Evolutionary conservation across 2,329 filamentous ascomycete species (phyloP), one percentile per base, ranked within the genome.

Genomic region (Chalara sp.): DNA sequence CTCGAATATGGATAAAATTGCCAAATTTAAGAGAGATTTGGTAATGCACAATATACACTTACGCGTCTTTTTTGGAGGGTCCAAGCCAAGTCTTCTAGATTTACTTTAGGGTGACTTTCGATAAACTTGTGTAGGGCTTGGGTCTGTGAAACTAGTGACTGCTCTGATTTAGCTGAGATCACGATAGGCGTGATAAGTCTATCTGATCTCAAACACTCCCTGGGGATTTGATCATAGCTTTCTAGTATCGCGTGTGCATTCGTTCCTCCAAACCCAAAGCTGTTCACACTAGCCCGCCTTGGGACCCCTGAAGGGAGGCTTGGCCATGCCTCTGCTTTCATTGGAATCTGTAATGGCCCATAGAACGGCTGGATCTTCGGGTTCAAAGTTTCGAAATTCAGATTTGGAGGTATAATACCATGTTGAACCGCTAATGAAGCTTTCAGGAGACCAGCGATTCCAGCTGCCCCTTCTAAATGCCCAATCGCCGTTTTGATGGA

Each of bases 241-340:
- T 66, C 62, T 51, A 60, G 60, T 5, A 74, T 66, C 2, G 65
- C 65, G 54, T 70, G 67, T 1, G 61, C 63, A 53, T 59, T 59
- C 1, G 55, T 56, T 5, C 57, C 57, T 21, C 21, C 21, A 21
- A 21, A 21, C n/a, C 57, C 57, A 32, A 57, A 59, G 8, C 49
- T 48, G 46, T 54, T 54, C 30, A 54, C 52, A 46, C 52, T 54
- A 5, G 33, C 52, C 52, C 57, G 28, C 54, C 46, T 40, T 7
- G 44, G 28, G 11, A 58, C 13, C 6, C 40, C 40, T 6, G 7
- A 8, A 7, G 33, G 21, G 33, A 30, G 21, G n/a, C 13, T 37
- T 12, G 46, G 46, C 46, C 46, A 48, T n/a, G 33, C 33, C 6
- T 31, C 11, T 6, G 33, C 13, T 32, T 48, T 13, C 10, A 28